phyloP scores from a whole-genome alignment of 1,284 basidiomycete genomes.

The Omphalotus olearius region DNA sequence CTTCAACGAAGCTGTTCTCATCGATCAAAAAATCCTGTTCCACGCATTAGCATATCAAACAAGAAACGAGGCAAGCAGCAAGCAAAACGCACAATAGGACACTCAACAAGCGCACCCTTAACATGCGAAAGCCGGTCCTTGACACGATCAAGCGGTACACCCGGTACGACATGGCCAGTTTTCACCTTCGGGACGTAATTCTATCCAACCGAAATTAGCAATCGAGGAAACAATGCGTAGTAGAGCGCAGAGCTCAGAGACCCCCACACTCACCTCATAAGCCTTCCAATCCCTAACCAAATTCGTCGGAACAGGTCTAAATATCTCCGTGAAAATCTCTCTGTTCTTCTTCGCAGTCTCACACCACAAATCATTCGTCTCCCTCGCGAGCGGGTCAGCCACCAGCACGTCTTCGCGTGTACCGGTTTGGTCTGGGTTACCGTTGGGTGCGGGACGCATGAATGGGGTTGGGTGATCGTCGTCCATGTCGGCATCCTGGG shows the following conservation, averaged over 20 bases:
- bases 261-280: slow-evolving; percentile 58
- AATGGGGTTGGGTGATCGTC: slow-evolving; percentile 46
- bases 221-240: too few species aligned
- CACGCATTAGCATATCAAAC: background rate
- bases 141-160: slow-evolving; percentile 57
- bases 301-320: slow-evolving; percentile 80
- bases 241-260: too few species aligned
- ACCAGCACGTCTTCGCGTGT: slow-evolving; percentile 62
- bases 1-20: slow-evolving; percentile 67
- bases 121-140: slow-evolving; percentile 74
- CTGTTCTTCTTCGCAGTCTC: slow-evolving; percentile 77
- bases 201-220: slow-evolving; percentile 29
- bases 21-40: slow-evolving; percentile 78
- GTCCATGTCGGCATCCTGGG: slow-evolving; percentile 42
- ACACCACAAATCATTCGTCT: slow-evolving; percentile 61
- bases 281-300: slow-evolving; percentile 72
- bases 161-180: slow-evolving; percentile 78
- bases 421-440: slow-evolving; percentile 64
- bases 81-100: slow-evolving; percentile 52
- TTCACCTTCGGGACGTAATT: slow-evolving; percentile 71
- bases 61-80: background rate
- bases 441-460: slow-evolving; percentile 78
- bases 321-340: slow-evolving; percentile 78
- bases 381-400: slow-evolving; percentile 73
- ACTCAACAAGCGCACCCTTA: slow-evolving; percentile 71